These are phyloP conservation scores for Vararia minispora DNA, from an alignment of 768 basidiomycete species.

Conservation along the genomic window DNA sequence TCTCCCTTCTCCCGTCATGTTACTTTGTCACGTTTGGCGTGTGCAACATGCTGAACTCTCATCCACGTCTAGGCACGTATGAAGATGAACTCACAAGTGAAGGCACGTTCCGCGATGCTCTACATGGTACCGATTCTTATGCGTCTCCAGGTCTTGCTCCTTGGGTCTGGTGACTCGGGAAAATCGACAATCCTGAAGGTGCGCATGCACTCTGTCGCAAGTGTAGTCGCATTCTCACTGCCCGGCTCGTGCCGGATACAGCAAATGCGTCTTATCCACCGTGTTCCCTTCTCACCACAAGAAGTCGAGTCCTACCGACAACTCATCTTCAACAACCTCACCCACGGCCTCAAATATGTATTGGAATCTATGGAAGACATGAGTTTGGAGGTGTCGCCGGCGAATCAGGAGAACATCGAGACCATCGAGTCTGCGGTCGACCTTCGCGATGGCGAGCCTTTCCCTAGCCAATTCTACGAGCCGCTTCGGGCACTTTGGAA, in stretches of 20 bases:
- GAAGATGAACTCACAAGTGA: conserved; percentile 62
- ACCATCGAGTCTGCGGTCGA: conserved; percentile 60
- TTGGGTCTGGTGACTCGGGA: conserved; percentile 90
- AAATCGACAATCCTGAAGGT: conserved; percentile 90
- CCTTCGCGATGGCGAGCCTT: conserved; percentile 70
- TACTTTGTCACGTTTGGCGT: neutral
- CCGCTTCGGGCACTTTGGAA: conserved; percentile 66
- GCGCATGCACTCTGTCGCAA: conserved; percentile 5
- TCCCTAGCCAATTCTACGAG: conserved; percentile 55
- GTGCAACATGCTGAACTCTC: neutral
- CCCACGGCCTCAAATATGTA: conserved; percentile 71
- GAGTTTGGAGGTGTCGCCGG: conserved; percentile 59
- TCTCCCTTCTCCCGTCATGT: neutral
- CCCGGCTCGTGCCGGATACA: conserved; percentile 19
- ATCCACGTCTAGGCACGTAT: conserved; percentile 8
- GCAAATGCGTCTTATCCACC: conserved; percentile 98
- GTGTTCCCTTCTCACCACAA: conserved; percentile 65
- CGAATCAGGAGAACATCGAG: conserved; percentile 45
- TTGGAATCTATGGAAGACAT: conserved; percentile 88
- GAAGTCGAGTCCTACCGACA: conserved; percentile 89
- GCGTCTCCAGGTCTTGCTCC: conserved; percentile 55
- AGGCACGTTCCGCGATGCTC: too few species aligned
- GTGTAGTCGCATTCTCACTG: neutral
- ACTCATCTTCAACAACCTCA: conserved; percentile 87
- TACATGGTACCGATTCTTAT: neutral